phyloP scores from a whole-genome alignment of 371 early-diverging fungal genomes.

The Sporodiniella umbellata region DNA sequence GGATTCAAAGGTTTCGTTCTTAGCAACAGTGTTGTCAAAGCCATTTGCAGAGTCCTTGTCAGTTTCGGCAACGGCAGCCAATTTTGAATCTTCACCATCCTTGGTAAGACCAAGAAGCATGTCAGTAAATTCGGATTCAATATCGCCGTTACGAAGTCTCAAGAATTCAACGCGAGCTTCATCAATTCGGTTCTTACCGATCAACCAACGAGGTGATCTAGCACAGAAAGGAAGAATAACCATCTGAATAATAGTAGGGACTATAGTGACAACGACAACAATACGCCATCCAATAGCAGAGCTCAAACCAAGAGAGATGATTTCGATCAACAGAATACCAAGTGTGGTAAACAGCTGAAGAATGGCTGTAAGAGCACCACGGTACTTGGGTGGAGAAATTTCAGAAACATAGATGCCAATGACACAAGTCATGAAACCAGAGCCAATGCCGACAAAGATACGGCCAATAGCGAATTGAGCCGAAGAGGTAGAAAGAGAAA shows the following conservation, averaged over 20 bases:
- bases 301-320: conserved; percentile 55
- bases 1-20: conserved; percentile 22
- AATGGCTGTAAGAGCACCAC: conserved; percentile 71
- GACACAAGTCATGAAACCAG: conserved; percentile 77
- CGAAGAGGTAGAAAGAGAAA: conserved; percentile 55
- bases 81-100: conserved; percentile 11
- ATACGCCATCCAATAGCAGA: conserved; percentile 69
- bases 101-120: conserved; percentile 47
- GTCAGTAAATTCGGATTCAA: conserved; percentile 60
- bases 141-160: conserved; percentile 58
- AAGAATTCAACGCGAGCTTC: conserved; percentile 59
- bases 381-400: conserved; percentile 66
- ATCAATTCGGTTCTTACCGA: conserved; percentile 53
- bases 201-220: conserved; percentile 75
- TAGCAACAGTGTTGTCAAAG: conserved; percentile 22
- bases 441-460: conserved; percentile 78
- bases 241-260: conserved; percentile 68
- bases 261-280: conserved; percentile 55
- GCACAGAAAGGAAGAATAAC: conserved; percentile 68
- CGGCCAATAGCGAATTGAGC: conserved; percentile 77
- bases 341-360: conserved; percentile 80
- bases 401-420: conserved; percentile 83
- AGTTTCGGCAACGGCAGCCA: conserved; percentile 2
- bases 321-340: conserved; percentile 70
- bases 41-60: conserved; percentile 16